Conservation (phyloP, 2,329 filamentous ascomycete genomes). For the Didymella pinodella region DNA sequence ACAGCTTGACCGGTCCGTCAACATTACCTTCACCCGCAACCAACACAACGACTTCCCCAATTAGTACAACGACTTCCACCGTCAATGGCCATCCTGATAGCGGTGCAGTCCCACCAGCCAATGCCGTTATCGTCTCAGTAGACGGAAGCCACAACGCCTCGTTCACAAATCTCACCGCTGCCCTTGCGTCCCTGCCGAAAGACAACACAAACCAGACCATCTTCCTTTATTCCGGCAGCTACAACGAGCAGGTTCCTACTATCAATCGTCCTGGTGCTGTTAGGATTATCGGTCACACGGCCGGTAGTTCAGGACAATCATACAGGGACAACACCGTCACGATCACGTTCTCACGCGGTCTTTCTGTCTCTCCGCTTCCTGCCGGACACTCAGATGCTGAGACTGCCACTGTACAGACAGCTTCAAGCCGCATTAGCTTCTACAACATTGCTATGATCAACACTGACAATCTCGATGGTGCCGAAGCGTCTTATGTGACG, state of each 20-base stretch:
- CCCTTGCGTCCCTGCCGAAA: conserved; percentile 48
- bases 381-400: conserved; percentile 57
- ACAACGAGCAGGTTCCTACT: conserved; percentile 65
- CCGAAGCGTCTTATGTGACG: conserved; percentile 54
- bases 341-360: conserved; percentile 51
- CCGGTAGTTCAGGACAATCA: conserved; percentile 48
- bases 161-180: conserved; percentile 48
- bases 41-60: conserved; percentile 35
- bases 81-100: conserved; percentile 51
- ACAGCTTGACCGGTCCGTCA: conserved; percentile 24
- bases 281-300: conserved; percentile 66
- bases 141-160: conserved; percentile 41
- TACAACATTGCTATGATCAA: conserved; percentile 66
- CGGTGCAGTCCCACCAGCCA: conserved; percentile 52
- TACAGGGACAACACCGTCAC: conserved; percentile 66
- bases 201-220: conserved; percentile 60
- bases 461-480: conserved; percentile 49
- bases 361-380: conserved; percentile 52
- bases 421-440: conserved; percentile 60
- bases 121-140: conserved; percentile 55
- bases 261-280: conserved; percentile 57
- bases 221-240: conserved; percentile 66
- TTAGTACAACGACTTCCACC: conserved; percentile 40
- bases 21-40: conserved; percentile 24
- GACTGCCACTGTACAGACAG: conserved; percentile 57